Conservation (phyloP, 73 alveolate genomes). For the Tetrahymena elliotti region DNA sequence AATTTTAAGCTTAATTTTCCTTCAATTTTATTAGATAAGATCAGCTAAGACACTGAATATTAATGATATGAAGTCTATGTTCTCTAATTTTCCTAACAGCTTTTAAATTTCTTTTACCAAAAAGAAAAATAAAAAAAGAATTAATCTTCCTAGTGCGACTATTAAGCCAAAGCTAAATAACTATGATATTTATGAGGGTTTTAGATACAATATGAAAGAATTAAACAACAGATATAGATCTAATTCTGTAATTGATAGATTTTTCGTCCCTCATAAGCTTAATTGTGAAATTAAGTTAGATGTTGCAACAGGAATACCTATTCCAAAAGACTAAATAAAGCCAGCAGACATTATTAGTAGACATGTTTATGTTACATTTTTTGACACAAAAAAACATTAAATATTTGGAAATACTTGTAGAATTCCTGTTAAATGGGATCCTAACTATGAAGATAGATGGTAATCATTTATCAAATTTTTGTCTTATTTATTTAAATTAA, state of each 20-base stretch:
- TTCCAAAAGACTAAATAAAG: slow-evolving; percentile 24
- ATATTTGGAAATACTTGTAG: slow-evolving; percentile 10
- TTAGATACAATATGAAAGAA: background rate
- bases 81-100: slow-evolving; percentile 16
- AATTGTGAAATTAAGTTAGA: slow-evolving; percentile 1
- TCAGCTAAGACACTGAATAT: slow-evolving; percentile 13
- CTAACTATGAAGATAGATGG: slow-evolving; percentile 47
- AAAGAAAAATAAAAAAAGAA: slow-evolving; percentile 18
- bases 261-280: background rate
- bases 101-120: slow-evolving; percentile 18
- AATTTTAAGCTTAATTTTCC: background rate
- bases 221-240: background rate
- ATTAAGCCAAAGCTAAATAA: slow-evolving; percentile 12
- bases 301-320: slow-evolving; percentile 39
- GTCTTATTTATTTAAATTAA: background rate
- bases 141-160: slow-evolving; percentile 6
- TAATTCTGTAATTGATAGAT: slow-evolving; percentile 4
- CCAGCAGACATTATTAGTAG: slow-evolving; percentile 8
- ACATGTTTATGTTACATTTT: slow-evolving; percentile 13
- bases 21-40: background rate
- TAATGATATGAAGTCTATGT: slow-evolving; percentile 16
- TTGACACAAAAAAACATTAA: slow-evolving; percentile 6
- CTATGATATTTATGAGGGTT: slow-evolving; percentile 5
- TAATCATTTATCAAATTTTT: background rate
- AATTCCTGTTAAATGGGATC: slow-evolving; percentile 28